Base-by-base conservation (phyloP, 495 filamentous ascomycete species). In the Apiosordaria backusii region DNA sequence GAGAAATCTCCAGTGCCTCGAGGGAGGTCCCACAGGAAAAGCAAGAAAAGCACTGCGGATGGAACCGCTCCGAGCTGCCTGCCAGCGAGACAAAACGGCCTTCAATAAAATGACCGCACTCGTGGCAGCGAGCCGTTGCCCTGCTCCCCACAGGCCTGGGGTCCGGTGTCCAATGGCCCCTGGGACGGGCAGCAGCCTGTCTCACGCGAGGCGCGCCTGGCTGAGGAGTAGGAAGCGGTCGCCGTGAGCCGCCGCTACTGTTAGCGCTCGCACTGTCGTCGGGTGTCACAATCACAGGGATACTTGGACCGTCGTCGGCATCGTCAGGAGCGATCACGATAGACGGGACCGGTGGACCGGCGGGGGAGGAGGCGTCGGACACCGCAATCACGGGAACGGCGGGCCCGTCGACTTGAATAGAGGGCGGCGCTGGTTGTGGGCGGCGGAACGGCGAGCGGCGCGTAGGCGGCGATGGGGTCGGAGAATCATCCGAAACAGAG, bases 1-100 rank as follows among this genome's bases (percentile, higher is more conserved):
- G 91, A 66, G 93, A 96, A 78, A 99, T 98, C 27, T 95, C 96
- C 25, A 99, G 90, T 62, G 92, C 92, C 79, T 98, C 96, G 55
- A 99, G 90, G 2, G 84, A 81, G 4, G 93, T 95, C 55, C 89
- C 86, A 78, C 95, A 99, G 66, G 92, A 84, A 78, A 90, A 90
- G 78, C 95, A 99, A 21, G 85, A 81, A 78, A 99, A 97, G 77
- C 95, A 99, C 65, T 90, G 87, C 0, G 96, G 92, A 72, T 99
- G 95, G 77, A 97, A 98, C 26, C 93, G 90, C 70, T 85, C 82
- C 16, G 77, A 69, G 50, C 77, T 76, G 1, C 85, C 85, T 4
- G 89, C 88, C 15, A 96, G 88, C 19, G 89, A 92, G 22, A 99
- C 89, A 68, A 97, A 91, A 63, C 93, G 92, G 15, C 95, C 95